Conservation (phyloP, 2,329 filamentous ascomycete species). For the Hymenoscyphus infarciens region DNA sequence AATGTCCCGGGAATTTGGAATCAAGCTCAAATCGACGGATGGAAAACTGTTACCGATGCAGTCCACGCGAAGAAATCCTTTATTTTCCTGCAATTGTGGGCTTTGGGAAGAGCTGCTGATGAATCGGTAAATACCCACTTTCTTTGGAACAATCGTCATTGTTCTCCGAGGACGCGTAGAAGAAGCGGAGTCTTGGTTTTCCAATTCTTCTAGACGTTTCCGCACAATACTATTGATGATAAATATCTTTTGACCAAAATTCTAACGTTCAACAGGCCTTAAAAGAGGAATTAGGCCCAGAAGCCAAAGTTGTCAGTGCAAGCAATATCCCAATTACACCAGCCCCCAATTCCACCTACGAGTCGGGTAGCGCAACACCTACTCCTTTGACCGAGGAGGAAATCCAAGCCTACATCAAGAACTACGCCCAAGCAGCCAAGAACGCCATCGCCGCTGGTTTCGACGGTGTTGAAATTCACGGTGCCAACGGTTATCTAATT, state of each 20-base stretch:
- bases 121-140: background rate
- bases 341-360: background rate
- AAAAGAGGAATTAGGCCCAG: background rate
- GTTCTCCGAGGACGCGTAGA: background rate
- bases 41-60: constrained; percentile 56
- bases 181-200: too few species aligned
- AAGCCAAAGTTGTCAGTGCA: constrained; percentile 4
- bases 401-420: constrained; percentile 7
- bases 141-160: background rate
- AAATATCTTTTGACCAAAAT: too few species aligned
- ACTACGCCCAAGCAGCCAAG: constrained; percentile 13
- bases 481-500: constrained; percentile 26
- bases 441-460: constrained; percentile 26
- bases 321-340: constrained; percentile 6
- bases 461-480: constrained; percentile 28
- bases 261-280: background rate
- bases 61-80: constrained; percentile 60
- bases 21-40: constrained; percentile 49
- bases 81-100: constrained; percentile 62
- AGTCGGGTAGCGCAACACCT: background rate
- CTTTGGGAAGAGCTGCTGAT: constrained; percentile 46
- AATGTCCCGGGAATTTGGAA: constrained; percentile 55
- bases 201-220: too few species aligned
- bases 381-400: constrained; percentile 10
- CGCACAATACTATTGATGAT: too few species aligned